These are phyloP conservation scores for Xylaria venustula DNA, from an alignment of 495 filamentous ascomycete genomes.

Conservation along the genomic window DNA sequence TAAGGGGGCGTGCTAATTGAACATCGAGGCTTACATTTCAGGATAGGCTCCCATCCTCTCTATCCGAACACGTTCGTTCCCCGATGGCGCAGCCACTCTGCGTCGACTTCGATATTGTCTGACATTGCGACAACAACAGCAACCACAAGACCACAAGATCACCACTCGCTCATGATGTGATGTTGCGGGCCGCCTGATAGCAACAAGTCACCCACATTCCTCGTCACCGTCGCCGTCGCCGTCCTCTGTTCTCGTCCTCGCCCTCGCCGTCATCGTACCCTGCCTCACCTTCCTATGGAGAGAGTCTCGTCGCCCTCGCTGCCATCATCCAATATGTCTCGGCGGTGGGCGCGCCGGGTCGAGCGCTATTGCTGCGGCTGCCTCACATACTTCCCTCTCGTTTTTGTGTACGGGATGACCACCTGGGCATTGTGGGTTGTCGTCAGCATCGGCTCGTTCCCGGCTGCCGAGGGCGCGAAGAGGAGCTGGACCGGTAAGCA, in stretches of 20 bases:
- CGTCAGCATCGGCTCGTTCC: conserved; percentile 61
- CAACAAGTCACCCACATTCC: too few relatives aligned
- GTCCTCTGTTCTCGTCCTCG: background rate
- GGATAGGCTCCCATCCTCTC: too few relatives aligned
- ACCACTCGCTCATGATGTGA: background rate
- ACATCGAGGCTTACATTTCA: too few relatives aligned
- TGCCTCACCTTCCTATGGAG: conserved; percentile 20
- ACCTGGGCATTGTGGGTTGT: conserved; percentile 91
- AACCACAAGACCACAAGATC: background rate
- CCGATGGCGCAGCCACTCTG: too few relatives aligned
- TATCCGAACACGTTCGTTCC: too few relatives aligned
- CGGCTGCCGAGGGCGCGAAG: conserved; percentile 47
- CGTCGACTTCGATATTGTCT: too few relatives aligned
- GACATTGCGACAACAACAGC: background rate
- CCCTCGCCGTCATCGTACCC: background rate
- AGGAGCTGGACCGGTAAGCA: conserved; percentile 63
- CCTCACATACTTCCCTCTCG: conserved; percentile 81
- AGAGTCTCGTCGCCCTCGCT: conserved; percentile 25
- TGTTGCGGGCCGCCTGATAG: too few relatives aligned
- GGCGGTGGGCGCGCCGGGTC: conserved; percentile 67
- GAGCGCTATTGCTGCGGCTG: conserved; percentile 82
- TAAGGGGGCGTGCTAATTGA: too few relatives aligned
- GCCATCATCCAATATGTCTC: conserved; percentile 35
- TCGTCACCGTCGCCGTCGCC: too few relatives aligned
- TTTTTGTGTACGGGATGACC: conserved; percentile 84